Evolutionary conservation across 768 basidiomycete genomes (phyloP).

Genomic region (Russula vinacea): DNA sequence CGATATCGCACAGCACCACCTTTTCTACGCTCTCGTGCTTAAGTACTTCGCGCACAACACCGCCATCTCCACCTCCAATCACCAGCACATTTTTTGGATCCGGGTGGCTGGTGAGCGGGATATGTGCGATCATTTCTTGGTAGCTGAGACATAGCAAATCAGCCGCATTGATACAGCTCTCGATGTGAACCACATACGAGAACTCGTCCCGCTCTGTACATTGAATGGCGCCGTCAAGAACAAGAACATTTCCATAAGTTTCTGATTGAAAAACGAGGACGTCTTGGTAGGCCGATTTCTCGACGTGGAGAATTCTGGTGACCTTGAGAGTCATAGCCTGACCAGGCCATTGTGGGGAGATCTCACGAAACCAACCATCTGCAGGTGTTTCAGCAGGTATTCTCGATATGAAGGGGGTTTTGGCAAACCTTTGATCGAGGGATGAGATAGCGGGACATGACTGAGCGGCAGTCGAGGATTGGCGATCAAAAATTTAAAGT

Average conservation of each 20-base stretch:
- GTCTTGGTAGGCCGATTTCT: conserved; percentile 92
- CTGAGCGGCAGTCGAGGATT: neutral
- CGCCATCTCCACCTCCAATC: conserved; percentile 97
- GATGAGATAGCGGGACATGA: conserved; percentile 42
- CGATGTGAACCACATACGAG: conserved; percentile 58
- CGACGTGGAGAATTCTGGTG: conserved; percentile 90
- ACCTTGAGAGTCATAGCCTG: conserved; percentile 98
- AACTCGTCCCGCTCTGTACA: conserved; percentile 99
- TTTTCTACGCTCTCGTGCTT: conserved; percentile 89
- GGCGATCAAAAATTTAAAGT: neutral
- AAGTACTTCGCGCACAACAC: conserved; percentile 94
- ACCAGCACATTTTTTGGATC: conserved; percentile 95
- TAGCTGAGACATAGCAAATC: conserved; percentile 53
- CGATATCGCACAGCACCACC: conserved; percentile 96
- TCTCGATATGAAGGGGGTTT: neutral
- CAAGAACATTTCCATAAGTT: conserved; percentile 95
- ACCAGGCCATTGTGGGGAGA: conserved; percentile 93
- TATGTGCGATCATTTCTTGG: conserved; percentile 98
- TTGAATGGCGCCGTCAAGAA: conserved; percentile 93
- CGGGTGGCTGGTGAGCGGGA: conserved; percentile 94
- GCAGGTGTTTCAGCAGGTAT: neutral
- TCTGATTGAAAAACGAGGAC: conserved; percentile 96
- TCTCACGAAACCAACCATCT: conserved; percentile 97
- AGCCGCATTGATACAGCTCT: conserved; percentile 1
- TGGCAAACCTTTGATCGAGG: conserved; percentile 38